Base-by-base conservation (phyloP, 495 filamentous ascomycete species). In the Penicillium atrosanguineum region DNA sequence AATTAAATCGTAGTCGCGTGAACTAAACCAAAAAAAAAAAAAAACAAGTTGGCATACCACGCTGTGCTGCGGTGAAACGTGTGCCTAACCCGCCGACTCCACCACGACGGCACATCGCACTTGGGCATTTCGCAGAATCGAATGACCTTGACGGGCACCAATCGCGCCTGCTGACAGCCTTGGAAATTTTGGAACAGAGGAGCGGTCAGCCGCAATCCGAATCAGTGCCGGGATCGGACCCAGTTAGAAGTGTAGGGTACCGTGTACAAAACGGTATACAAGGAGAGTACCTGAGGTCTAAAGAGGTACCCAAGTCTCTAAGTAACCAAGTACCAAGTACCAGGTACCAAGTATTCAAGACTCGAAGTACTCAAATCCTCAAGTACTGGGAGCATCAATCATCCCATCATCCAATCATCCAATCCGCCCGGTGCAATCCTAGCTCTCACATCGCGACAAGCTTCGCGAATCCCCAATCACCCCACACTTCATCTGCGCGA, bases 131-230 rank as follows among this genome's bases (percentile, higher is more conserved):
- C 14, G 12, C 26, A n/a, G 44, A 44, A 44, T 31, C 11, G 36
- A 46, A 59, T 56, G 48, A 60, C 52, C 48, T 44, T 5, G 31
- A 29, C 29, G 25, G n/a, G 31, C 46, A 58, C 46, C 47, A 51
- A 50, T 41, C 21, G 48, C 36, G 45, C 38, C 25, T 16, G 57
- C 55, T 55, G 56, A 60, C 48, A 23, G 23, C 23, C 23, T 2
- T 23, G 23, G 44, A 57, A 44, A 48, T 38, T 26, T 29, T 21
- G 34, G 28, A 44, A 39, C 42, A 52, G 48, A 67, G 52, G 34
- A 67, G 63, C 63, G 63, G 63, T 67, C 63, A 67, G 61, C 53
- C 55, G 39, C 46, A 46, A 61, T 53, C 46, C 36, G 7, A 52
- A 67, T 59, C 52, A 53, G 48, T 41, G 40, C 50, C 45, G 46